Evolutionary conservation across 2,329 filamentous ascomycete genomes (phyloP), one percentile per base, ranked within the genome.

Genomic region (Fusarium virguliforme): DNA sequence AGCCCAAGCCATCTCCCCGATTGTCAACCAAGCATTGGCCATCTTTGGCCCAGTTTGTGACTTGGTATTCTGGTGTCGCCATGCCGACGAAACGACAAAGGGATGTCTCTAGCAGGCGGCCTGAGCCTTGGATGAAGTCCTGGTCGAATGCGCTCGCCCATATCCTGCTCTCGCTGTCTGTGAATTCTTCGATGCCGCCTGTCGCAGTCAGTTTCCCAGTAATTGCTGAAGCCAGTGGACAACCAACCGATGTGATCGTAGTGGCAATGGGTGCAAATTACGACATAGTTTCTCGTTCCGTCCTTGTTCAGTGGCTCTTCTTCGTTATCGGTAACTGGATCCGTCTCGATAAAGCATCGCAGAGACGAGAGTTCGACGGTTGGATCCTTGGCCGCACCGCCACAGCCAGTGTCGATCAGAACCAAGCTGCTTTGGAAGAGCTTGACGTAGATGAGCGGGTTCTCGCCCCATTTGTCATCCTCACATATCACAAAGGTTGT

Each of bases 211-310:
- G 35, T 22, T 9, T 43, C 24, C 9, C 9, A 32, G 24, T 10
- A 30, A 41, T 6, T 12, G 3, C 5, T 15, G 3, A 15, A 22
- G 34, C 5, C 15, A 6, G 35, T 15, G 15, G 12, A 6, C 74
- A 34, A 79, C 76, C 26, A 48, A 76, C 75, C 75, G 6, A 81
- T 81, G 53, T 81, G 79, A 54, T 86, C 84, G 67, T 81, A 85
- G 64, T 86, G 84, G 68, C 84, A 86, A 68, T 86, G 84, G 1
- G 81, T 82, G 68, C 80, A 81, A 50, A 86, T 79, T 15, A 85
- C 79, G 8, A 81, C 68, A 66, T 86, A 86, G 60, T 51, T 32
- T 60, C 76, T 80, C 8, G 48, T 40, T 1, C 76, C 76, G 4
- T 61, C 62, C 4, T 78, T 77, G 53, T 85, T 85, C 6, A 86